Conservation (phyloP, 305 asterid species). For the Plantago coronopus region DNA sequence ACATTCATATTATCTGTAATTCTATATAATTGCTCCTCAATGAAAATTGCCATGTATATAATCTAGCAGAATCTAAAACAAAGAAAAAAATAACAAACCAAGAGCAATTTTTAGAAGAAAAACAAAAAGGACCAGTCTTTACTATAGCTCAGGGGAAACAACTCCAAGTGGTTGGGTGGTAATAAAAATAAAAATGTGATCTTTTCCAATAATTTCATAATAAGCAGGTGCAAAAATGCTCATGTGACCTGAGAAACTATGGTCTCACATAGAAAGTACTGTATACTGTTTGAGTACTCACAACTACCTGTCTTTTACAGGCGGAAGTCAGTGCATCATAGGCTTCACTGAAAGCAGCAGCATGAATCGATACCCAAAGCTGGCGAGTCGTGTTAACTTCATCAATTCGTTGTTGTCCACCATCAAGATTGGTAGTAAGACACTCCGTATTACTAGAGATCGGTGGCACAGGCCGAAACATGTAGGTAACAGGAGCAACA, state of each 20-base stretch:
- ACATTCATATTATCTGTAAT: not conserved
- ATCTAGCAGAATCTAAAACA: conserved; percentile 8
- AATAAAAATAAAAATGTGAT: too few relatives aligned
- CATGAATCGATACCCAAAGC: conserved; percentile 84
- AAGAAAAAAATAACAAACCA: too few relatives aligned
- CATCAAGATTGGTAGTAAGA: conserved; percentile 12
- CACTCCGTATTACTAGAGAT: conserved; percentile 24
- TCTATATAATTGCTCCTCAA: not conserved
- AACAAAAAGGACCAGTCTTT: too few relatives aligned
- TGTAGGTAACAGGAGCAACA: conserved; percentile 49
- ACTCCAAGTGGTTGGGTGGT: too few relatives aligned
- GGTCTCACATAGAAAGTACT: too few relatives aligned
- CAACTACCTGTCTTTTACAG: conserved; percentile 52
- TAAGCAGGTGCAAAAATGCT: too few relatives aligned
- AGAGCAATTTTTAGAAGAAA: too few relatives aligned
- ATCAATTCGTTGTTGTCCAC: conserved; percentile 28
- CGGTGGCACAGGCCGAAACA: conserved; percentile 38
- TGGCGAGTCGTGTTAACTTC: conserved; percentile 35
- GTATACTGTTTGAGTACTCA: too few relatives aligned
- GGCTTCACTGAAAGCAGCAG: conserved; percentile 80
- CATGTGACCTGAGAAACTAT: too few relatives aligned
- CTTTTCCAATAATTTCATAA: too few relatives aligned
- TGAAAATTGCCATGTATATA: conserved; percentile 1
- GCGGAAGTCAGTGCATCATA: conserved; percentile 52
- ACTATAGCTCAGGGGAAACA: too few relatives aligned